These are phyloP conservation scores for Kurtzmaniella cleridarum DNA, from an alignment of 805 yeast genomes.

Conservation along the genomic window DNA sequence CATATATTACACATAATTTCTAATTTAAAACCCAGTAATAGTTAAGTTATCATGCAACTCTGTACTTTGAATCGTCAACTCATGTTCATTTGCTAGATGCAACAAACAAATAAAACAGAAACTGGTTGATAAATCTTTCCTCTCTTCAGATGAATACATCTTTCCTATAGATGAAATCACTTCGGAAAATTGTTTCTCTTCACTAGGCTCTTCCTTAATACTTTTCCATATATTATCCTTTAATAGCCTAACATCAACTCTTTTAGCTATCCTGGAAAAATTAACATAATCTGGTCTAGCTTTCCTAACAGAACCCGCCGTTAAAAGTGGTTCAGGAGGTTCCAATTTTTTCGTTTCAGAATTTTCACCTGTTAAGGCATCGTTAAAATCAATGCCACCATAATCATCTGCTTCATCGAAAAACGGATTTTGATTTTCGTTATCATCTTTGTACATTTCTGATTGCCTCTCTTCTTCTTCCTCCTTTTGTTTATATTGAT, in stretches of 20 bases:
- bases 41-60: constrained; percentile 30
- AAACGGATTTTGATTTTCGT: constrained; percentile 8
- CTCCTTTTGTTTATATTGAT: constrained; percentile 44
- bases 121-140: constrained; percentile 40
- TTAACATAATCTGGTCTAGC: constrained; percentile 35
- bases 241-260: constrained; percentile 35
- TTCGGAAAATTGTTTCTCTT: constrained; percentile 23
- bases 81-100: constrained; percentile 43
- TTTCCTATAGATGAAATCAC: constrained; percentile 29
- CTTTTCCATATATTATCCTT: constrained; percentile 39
- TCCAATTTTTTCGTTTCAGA: constrained; percentile 8
- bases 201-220: constrained; percentile 14
- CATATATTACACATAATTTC: too few relatives aligned
- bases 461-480: constrained; percentile 36
- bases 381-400: constrained; percentile 40
- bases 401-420: constrained; percentile 31
- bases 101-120: constrained; percentile 40
- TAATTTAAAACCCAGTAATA: constrained; percentile 20
- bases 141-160: constrained; percentile 32
- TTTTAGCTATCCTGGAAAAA: constrained; percentile 37
- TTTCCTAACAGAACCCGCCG: constrained; percentile 13
- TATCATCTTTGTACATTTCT: constrained; percentile 10
- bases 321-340: constrained; percentile 9
- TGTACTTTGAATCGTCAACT: constrained; percentile 25
- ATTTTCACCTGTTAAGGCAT: constrained; percentile 26